Percentiles rank a stretch among this genome's conserved stretches.
Conservation (phyloP, 257 asterid species). For the Linaria vulgaris region DNA sequence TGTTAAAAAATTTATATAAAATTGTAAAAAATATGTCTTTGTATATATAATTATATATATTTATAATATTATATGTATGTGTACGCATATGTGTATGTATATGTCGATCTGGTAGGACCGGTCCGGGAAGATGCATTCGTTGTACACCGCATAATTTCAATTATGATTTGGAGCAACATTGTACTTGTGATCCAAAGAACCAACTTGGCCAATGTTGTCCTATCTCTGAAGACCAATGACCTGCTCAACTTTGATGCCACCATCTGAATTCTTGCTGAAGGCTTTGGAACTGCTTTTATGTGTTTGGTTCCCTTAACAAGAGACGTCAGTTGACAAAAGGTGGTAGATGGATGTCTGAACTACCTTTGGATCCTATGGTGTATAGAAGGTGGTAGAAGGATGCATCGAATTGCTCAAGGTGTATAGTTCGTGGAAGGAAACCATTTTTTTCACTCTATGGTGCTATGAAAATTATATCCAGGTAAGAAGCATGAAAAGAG, state of each 20-base stretch:
- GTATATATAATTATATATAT: too few species aligned
- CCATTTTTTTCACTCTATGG: slow-evolving; percentile 83
- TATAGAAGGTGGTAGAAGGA: slow-evolving; percentile 86
- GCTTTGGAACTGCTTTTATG: slow-evolving; percentile 85
- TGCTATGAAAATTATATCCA: slow-evolving; percentile 89
- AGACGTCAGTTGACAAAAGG: slow-evolving; percentile 76
- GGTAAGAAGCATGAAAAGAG: slow-evolving; percentile 94
- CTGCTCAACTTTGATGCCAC: slow-evolving; percentile 85
- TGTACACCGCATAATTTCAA: slow-evolving; percentile 74
- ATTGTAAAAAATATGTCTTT: too few species aligned
- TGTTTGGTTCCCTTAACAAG: slow-evolving; percentile 82
- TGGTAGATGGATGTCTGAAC: slow-evolving; percentile 93
- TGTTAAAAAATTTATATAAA: too few species aligned
- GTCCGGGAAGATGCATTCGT: slow-evolving; percentile 91
- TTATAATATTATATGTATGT: too few species aligned
- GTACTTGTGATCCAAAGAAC: slow-evolving; percentile 92
- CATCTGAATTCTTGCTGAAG: slow-evolving; percentile 81
- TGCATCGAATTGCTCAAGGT: slow-evolving; percentile 87
- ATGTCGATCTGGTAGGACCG: slow-evolving; percentile 95
- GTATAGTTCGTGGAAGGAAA: slow-evolving; percentile 84
- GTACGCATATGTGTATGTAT: too few species aligned
- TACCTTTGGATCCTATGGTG: slow-evolving; percentile 91
- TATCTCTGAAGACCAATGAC: slow-evolving; percentile 80
- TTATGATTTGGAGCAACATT: slow-evolving; percentile 81
- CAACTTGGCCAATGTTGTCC: slow-evolving; percentile 84